phyloP scores from a whole-genome alignment of 1,284 basidiomycete genomes.

The Coniophora puteana region DNA sequence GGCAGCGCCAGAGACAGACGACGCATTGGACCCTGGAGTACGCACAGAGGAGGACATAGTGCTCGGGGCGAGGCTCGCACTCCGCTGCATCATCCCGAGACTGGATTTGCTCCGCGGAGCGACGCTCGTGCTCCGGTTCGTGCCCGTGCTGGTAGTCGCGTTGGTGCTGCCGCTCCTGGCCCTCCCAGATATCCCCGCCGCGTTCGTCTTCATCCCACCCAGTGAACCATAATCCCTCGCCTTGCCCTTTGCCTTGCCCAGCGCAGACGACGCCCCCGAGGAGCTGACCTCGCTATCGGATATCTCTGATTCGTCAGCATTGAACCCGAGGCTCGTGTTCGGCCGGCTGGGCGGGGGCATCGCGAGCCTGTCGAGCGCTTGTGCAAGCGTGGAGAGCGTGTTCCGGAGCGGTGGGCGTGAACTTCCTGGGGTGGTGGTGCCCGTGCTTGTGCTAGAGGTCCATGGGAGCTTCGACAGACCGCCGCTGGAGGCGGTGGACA shows the following conservation, averaged over 20 bases:
- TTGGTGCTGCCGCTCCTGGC: constrained; percentile 29
- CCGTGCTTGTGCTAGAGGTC: not conserved
- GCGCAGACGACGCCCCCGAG: not conserved
- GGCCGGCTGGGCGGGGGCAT: constrained; percentile 57
- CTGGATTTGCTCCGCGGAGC: constrained; percentile 1
- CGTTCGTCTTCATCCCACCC: not conserved
- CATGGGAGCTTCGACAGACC: constrained; percentile 2
- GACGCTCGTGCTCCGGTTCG: constrained; percentile 2
- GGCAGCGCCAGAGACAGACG: too few relatives aligned
- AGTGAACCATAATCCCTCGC: constrained; percentile 21
- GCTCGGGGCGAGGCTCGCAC: too few relatives aligned
- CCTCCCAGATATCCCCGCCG: constrained; percentile 9
- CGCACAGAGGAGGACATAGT: too few relatives aligned
- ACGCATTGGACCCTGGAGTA: too few relatives aligned
- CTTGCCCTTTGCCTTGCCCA: constrained; percentile 14
- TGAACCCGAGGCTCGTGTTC: constrained; percentile 64
- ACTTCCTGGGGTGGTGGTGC: not conserved
- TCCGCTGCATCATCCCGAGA: constrained; percentile 4
- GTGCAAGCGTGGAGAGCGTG: constrained; percentile 45
- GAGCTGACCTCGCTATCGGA: constrained; percentile 12
- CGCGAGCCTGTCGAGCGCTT: constrained; percentile 59
- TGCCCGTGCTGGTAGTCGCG: constrained; percentile 14
- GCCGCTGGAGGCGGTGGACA: not conserved
- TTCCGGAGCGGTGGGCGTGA: constrained; percentile 9
- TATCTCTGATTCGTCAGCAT: constrained; percentile 14